Conservation (phyloP, 2,329 filamentous ascomycete genomes). For the Epichloe brachyelytri region DNA sequence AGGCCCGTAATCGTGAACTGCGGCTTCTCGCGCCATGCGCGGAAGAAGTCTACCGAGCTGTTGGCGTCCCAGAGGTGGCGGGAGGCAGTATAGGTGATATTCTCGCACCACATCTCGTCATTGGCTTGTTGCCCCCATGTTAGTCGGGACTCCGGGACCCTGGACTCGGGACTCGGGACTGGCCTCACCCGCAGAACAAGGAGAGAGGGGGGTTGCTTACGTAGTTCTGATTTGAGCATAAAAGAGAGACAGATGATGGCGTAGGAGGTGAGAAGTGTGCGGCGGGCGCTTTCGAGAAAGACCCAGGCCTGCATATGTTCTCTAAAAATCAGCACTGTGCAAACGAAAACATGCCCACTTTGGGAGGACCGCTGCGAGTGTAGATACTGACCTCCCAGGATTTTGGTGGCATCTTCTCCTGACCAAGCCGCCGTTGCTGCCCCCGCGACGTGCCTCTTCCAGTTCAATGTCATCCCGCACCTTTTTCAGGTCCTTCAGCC, state of each 20-base stretch:
- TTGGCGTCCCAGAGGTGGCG: conserved; percentile 30
- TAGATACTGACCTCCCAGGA: conserved; percentile 27
- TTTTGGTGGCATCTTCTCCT: conserved; percentile 21
- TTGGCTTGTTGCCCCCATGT: conserved; percentile 3
- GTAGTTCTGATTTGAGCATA: conserved; percentile 20
- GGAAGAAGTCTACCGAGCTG: conserved; percentile 28
- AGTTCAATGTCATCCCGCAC: conserved; percentile 22
- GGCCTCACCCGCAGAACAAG: neutral
- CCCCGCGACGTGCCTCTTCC: conserved; percentile 10
- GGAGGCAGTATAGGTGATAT: conserved; percentile 23
- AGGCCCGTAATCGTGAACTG: conserved; percentile 22
- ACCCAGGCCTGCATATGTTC: conserved; percentile 23
- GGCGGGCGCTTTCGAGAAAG: conserved; percentile 27
- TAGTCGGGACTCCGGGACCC: neutral
- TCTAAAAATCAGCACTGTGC: neutral
- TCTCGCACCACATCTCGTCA: conserved; percentile 5
- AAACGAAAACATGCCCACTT: neutral
- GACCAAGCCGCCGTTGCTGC: conserved; percentile 3
- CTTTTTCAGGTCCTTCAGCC: conserved; percentile 22
- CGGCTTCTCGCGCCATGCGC: conserved; percentile 30
- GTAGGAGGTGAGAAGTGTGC: conserved; percentile 23
- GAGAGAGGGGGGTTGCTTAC: conserved; percentile 10
- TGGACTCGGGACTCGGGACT: no score
- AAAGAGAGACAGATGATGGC: conserved; percentile 21
- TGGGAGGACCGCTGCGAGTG: no score